Percentiles rank a stretch among this genome's conserved stretches.
These are phyloP conservation scores for Maudiozyma pseudohumilis DNA, from an alignment of 805 yeast genomes.

Conservation along the genomic window DNA sequence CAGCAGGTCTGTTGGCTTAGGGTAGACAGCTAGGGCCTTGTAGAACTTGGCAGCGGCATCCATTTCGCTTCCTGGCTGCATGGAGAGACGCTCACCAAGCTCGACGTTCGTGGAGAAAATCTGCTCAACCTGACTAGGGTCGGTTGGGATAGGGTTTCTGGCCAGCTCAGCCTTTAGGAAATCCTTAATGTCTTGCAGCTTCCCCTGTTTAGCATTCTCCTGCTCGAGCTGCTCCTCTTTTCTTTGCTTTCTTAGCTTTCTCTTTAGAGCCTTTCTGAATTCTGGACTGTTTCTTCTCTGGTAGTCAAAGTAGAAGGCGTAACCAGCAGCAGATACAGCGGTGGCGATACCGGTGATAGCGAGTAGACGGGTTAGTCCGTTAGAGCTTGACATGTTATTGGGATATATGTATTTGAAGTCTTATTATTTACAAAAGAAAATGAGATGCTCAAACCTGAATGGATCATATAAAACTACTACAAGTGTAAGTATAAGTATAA, in stretches of 20 bases:
- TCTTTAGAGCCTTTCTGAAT: conserved; percentile 70
- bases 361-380: conserved; percentile 37
- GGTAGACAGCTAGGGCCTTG: conserved; percentile 87
- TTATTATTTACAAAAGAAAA: too few species aligned
- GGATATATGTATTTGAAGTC: too few species aligned
- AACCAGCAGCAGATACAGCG: conserved; percentile 53
- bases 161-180: conserved; percentile 55
- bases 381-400: conserved; percentile 1
- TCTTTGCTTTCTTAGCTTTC: conserved; percentile 52
- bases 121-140: conserved; percentile 59
- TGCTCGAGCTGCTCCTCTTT: conserved; percentile 37
- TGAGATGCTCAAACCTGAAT: too few species aligned
- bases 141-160: conserved; percentile 67
- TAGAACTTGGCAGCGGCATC: conserved; percentile 87
- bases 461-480: too few species aligned
- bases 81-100: conserved; percentile 72
- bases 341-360: conserved; percentile 17
- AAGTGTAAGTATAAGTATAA: too few species aligned
- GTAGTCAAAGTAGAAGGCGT: conserved; percentile 87
- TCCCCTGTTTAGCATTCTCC: conserved; percentile 44
- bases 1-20: conserved; percentile 87
- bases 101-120: conserved; percentile 79
- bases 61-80: conserved; percentile 54
- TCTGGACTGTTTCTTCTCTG: conserved; percentile 73
- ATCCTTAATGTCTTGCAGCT: conserved; percentile 50